Percentiles rank a stretch among this genome's conserved stretches.
These are phyloP conservation scores for Mallotus japonicus DNA, from an alignment of 441 rosid genomes.

Conservation along the genomic window DNA sequence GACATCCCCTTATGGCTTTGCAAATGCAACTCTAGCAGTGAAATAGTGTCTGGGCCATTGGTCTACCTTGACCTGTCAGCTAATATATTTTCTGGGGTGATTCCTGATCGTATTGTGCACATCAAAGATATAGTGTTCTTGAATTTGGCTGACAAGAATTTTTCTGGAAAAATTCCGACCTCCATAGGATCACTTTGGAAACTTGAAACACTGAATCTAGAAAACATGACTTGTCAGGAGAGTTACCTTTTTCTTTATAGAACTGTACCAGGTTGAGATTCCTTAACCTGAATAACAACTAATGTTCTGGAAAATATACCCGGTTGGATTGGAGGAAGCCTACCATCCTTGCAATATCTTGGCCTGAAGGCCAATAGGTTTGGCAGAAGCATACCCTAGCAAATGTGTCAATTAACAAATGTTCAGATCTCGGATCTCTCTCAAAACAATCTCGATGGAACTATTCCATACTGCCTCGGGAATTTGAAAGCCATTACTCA, in stretches of 20 bases:
- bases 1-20: not conserved
- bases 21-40: not conserved
- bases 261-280: conserved; percentile 3
- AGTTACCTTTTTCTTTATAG: not conserved
- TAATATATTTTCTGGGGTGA: not conserved
- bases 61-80: conserved; percentile 1
- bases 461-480: too few species aligned
- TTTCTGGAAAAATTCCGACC: conserved; percentile 8
- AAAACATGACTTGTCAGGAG: too few species aligned
- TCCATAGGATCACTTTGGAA: not conserved
- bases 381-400: not conserved
- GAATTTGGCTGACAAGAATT: conserved; percentile 8
- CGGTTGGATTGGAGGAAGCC: conserved; percentile 13
- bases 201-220: not conserved
- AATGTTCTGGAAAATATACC: conserved; percentile 6
- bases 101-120: not conserved
- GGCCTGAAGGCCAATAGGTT: not conserved
- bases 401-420: conserved; percentile 3
- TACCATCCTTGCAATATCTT: not conserved
- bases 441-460: too few species aligned
- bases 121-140: not conserved
- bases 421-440: not conserved
- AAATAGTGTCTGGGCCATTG: not conserved
- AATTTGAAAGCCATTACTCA: conserved; percentile 6
- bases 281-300: not conserved